These are phyloP conservation scores for Fusarium albosuccineum DNA, from an alignment of 2,329 filamentous ascomycete species.

Conservation along the genomic window DNA sequence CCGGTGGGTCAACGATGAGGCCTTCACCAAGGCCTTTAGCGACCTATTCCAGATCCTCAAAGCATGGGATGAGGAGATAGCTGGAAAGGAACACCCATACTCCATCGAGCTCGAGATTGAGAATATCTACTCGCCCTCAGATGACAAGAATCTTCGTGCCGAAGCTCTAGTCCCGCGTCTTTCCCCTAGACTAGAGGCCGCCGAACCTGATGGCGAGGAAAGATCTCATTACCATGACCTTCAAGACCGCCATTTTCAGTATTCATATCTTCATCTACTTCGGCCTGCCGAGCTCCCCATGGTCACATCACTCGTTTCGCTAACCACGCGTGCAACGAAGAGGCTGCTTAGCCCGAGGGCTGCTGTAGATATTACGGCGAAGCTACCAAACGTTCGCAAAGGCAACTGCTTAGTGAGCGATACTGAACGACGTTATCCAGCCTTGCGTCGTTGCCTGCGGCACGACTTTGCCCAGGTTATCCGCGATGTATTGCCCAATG, in stretches of 20 bases:
- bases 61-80: constrained; percentile 31
- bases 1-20: constrained; percentile 36
- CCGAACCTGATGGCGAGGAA: constrained; percentile 23
- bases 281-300: constrained; percentile 14
- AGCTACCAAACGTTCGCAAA: constrained; percentile 28
- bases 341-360: constrained; percentile 23
- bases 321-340: constrained; percentile 27
- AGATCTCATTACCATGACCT: constrained; percentile 18
- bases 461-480: constrained; percentile 26
- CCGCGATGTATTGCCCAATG: constrained; percentile 18
- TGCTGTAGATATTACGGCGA: constrained; percentile 26
- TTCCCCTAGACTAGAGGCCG: constrained; percentile 25
- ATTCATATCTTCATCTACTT: constrained; percentile 28
- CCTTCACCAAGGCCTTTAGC: constrained; percentile 36
- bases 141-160: constrained; percentile 20
- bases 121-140: constrained; percentile 24
- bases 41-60: constrained; percentile 33
- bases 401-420: constrained; percentile 30
- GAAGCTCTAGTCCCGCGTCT: constrained; percentile 19
- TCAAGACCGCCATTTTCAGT: constrained; percentile 31
- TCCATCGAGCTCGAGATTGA: constrained; percentile 30
- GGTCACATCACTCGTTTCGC: constrained; percentile 22
- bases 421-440: constrained; percentile 28
- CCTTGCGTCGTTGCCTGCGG: constrained; percentile 23
- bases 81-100: constrained; percentile 23